Evolutionary conservation across 75 land plant species (phyloP), one percentile per base, ranked within the genome.

Genomic region (Isoetes taiwanensis): DNA sequence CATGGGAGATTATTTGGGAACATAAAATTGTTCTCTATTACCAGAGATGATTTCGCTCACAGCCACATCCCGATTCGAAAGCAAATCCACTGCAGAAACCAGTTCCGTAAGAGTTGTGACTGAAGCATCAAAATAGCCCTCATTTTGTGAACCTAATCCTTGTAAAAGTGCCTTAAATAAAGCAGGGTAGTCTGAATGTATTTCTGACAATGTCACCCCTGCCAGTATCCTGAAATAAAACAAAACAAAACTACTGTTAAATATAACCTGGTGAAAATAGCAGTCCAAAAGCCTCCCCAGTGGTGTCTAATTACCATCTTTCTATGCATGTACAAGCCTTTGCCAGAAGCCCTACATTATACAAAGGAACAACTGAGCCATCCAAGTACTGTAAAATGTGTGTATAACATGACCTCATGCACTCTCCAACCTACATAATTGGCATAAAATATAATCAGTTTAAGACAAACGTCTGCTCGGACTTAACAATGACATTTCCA

Each of bases 41-140:
- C 67, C 32, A 24, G 41, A 58, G 17, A 65, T 57, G 3, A 57
- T 26, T 14, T 52, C 52, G 12, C 24, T 27, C 12, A 65, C 33
- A n/a, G 61, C 68, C 10, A 52, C 50, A 27, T 65, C 68, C 32
- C 68, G 41, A 52, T 54, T 61, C 41, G 68, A 61, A 27, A 65
- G 61, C 2, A 41, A 19, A 26, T 65, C 68, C 12, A 65, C 61
- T 11, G 64, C 28, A 25, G 61, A 57, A 1, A 65, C 26, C 12
- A 65, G 61, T 54, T 65, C 68, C 6, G 52, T 43, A 16, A 65
- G 57, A 12, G 61, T 50, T 28, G 63, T 27, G 8, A 43, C 57
- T 8, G 68, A 48, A 17, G 68, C 46, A 14, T 54, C 23, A n/a
- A 57, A 43, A 25, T 43, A 61, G 21, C 33, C 9, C 10, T 43